Evolutionary conservation across 371 early-diverging fungal species (phyloP).

Genomic region (Encephalitozoon cuniculi): DNA sequence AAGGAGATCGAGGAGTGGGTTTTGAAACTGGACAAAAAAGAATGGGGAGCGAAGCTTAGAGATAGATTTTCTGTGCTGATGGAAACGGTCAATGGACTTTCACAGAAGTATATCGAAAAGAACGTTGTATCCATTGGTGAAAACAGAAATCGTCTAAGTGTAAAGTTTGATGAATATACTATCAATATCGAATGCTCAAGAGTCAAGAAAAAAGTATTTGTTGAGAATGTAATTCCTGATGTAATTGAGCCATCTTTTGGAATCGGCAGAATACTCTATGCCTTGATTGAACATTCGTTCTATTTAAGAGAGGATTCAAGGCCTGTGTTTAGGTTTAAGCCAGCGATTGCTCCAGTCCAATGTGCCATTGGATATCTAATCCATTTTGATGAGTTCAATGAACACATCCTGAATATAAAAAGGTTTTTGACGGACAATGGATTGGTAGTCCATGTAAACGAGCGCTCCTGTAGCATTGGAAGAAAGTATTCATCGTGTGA

Average conservation of each 20-base stretch:
- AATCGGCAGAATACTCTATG: constrained; percentile 93
- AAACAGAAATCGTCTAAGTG: constrained; percentile 19
- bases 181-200: constrained; percentile 14
- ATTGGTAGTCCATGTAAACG: constrained; percentile 47
- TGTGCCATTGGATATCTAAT: constrained; percentile 78
- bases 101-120: constrained; percentile 36
- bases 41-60: constrained; percentile 63
- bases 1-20: constrained; percentile 21
- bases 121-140: not conserved
- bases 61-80: constrained; percentile 33
- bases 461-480: constrained; percentile 71
- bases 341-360: constrained; percentile 82
- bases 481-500: constrained; percentile 92
- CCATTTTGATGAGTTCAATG: constrained; percentile 68
- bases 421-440: constrained; percentile 31
- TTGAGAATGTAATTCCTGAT: constrained; percentile 87
- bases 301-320: constrained; percentile 76
- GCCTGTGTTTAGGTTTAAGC: constrained; percentile 61
- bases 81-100: constrained; percentile 24
- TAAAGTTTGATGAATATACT: constrained; percentile 30
- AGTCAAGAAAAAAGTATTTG: constrained; percentile 46
- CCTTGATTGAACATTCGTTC: constrained; percentile 87
- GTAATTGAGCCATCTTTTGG: constrained; percentile 99
- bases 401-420: constrained; percentile 65
- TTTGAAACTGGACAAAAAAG: constrained; percentile 64